Conservation (phyloP, 495 filamentous ascomycete species). For the Peziza echinospora region DNA sequence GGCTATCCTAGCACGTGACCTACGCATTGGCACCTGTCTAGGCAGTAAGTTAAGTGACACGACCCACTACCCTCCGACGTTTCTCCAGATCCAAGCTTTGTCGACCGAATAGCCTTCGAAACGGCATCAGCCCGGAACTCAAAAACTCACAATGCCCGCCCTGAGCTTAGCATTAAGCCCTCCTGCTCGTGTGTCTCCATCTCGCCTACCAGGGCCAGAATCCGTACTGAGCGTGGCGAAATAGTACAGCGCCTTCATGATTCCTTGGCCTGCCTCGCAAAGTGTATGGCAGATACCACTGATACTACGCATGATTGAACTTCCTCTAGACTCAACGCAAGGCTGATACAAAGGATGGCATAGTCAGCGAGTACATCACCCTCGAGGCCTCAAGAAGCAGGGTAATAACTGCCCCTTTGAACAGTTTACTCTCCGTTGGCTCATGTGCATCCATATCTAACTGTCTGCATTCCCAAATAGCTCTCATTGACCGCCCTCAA, state of each 20-base stretch:
- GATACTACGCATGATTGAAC: too few relatives aligned
- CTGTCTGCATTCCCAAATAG: too few relatives aligned
- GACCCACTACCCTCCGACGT: too few relatives aligned
- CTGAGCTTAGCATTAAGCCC: not conserved
- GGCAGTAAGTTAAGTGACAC: too few relatives aligned
- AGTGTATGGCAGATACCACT: too few relatives aligned
- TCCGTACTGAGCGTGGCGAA: not conserved
- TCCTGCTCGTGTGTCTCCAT: not conserved
- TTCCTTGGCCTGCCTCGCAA: conserved; percentile 61
- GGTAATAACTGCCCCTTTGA: too few relatives aligned
- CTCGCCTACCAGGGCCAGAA: not conserved
- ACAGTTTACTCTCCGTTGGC: too few relatives aligned
- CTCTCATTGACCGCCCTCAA: conserved; percentile 70
- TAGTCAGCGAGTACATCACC: conserved; percentile 60
- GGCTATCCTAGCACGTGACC: too few relatives aligned
- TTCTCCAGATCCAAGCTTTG: not conserved
- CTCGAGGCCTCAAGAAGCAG: conserved; percentile 60
- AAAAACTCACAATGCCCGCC: not conserved
- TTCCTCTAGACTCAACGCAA: not conserved
- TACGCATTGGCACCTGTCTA: too few relatives aligned
- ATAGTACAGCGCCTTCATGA: conserved; percentile 45
- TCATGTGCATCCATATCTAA: too few relatives aligned
- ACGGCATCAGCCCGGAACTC: not conserved
- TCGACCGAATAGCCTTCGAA: not conserved
- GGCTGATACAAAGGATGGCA: too few relatives aligned